Base-by-base conservation (phyloP, 257 asterid species). In the Scutellaria barbata region DNA sequence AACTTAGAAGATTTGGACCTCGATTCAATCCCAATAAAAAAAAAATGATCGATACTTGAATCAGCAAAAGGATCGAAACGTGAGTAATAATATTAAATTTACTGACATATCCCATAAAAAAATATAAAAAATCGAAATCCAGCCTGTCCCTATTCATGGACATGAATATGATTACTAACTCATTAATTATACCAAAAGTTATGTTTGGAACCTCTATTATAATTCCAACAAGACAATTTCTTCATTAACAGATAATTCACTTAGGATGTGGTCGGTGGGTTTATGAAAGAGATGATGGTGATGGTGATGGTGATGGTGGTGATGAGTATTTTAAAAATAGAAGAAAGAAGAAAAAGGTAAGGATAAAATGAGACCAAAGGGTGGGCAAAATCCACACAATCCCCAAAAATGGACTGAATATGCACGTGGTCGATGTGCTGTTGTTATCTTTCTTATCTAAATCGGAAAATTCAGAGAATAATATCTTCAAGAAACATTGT, bases 361-460 rank as follows among this genome's bases (percentile, higher is more conserved):
- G 51, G 61, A 12, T 22, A 18, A 18, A 30, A 37, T 57, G 39
- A 41, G 56, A 66, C 37, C n/a, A 43, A 30, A 43, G 62, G 59
- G 63, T 20, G n/a, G 79, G 75, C 64, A 55, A 40, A 78, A 74
- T 53, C 56, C 41, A 53, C 14, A 47, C 5, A 51, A 25, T 42
- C 60, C 67, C 42, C 40, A 10, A 4, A 16, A 47, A 63, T 76
- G 73, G 68, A 64, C 46, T 54, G 50, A 72, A 47, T 11, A 45
- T 33, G 61, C 81, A 82, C 82, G 82, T 78, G 76, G 72, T 73
- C 63, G 79, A 59, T 8, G 14, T 18, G 61, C 35, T 35, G 62
- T 70, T 25, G 8, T 48, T 0, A 51, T 43, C 12, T 54, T 18
- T 68, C 18, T 56, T 35, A 55, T 41, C 77, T 75, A 70, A 54